phyloP scores from a whole-genome alignment of 768 basidiomycete genomes.

The Naganishia vishniacii region DNA sequence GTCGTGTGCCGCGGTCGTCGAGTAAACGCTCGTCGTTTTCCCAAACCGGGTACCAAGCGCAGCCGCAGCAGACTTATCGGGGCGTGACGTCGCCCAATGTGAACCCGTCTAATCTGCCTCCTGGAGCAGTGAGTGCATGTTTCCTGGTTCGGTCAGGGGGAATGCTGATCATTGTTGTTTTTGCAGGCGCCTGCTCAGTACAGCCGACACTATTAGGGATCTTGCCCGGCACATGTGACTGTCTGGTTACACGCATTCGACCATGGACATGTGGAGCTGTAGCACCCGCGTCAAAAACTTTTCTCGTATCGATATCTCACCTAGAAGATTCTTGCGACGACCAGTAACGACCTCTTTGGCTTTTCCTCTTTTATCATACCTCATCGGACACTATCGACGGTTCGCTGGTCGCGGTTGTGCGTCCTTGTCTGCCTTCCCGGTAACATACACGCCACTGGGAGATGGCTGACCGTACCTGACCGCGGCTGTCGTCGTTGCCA shows the following conservation, averaged over 20 bases:
- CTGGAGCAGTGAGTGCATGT: slow-evolving; percentile 43
- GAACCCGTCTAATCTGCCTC: slow-evolving; percentile 35
- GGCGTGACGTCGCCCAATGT: slow-evolving; percentile 30
- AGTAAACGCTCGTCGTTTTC: slow-evolving; percentile 32
- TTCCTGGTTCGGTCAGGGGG: background rate
- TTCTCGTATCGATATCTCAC: slow-evolving; percentile 2
- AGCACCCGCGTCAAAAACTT: background rate
- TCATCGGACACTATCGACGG: slow-evolving; percentile 9
- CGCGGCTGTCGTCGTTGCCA: too few relatives aligned
- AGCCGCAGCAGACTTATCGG: slow-evolving; percentile 33
- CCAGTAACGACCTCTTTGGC: background rate
- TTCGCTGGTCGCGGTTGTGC: background rate
- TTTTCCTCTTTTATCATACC: background rate
- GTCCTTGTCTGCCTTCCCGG: too few relatives aligned
- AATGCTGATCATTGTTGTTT: too few relatives aligned
- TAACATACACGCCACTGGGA: too few relatives aligned
- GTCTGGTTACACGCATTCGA: background rate
- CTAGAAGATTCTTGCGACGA: slow-evolving; percentile 20
- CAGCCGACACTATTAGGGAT: slow-evolving; percentile 10
- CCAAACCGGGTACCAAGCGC: slow-evolving; percentile 13
- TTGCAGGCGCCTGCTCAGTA: slow-evolving; percentile 13
- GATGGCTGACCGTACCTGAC: too few relatives aligned
- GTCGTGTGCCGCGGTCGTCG: slow-evolving; percentile 65
- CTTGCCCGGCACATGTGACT: background rate
- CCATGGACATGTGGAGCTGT: slow-evolving; percentile 6